These are phyloP conservation scores for Juglanconis juglandina DNA, from an alignment of 2,329 filamentous ascomycete species.

Conservation along the genomic window DNA sequence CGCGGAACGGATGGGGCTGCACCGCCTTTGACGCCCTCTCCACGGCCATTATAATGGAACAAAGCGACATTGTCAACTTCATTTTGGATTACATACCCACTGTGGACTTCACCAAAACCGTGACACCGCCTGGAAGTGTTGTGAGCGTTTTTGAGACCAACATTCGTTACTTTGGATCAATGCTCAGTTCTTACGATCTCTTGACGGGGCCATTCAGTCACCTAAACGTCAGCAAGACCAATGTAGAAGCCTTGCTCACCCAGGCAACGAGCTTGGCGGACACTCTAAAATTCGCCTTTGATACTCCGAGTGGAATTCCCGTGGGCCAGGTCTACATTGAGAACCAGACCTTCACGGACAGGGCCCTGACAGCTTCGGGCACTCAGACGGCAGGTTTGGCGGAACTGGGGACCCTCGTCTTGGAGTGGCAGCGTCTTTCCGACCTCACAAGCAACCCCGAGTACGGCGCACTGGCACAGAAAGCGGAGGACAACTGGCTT, in stretches of 20 bases:
- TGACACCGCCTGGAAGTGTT: background rate
- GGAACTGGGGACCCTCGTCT: background rate
- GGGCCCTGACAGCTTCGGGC: background rate
- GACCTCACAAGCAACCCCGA: conserved; percentile 1
- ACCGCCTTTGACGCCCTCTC: background rate
- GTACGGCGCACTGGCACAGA: conserved; percentile 1
- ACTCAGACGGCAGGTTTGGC: background rate
- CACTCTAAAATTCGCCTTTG: conserved; percentile 8
- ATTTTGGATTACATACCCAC: background rate
- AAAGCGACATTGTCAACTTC: background rate
- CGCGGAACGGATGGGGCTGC: conserved; percentile 3
- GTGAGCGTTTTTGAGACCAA: conserved; percentile 10
- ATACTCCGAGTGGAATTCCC: background rate
- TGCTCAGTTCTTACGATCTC: background rate
- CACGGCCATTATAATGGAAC: conserved; percentile 4
- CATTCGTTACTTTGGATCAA: conserved; percentile 1
- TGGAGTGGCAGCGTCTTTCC: conserved; percentile 5
- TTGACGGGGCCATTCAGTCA: conserved; percentile 1
- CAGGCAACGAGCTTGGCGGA: conserved; percentile 2
- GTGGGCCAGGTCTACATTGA: background rate
- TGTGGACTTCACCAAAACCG: background rate
- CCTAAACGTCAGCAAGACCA: background rate
- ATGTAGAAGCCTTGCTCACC: conserved; percentile 3
- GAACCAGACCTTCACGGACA: conserved; percentile 1
- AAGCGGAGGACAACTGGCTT: background rate